phyloP scores from a whole-genome alignment of 768 basidiomycete species.

The Mycena capillaripes region DNA sequence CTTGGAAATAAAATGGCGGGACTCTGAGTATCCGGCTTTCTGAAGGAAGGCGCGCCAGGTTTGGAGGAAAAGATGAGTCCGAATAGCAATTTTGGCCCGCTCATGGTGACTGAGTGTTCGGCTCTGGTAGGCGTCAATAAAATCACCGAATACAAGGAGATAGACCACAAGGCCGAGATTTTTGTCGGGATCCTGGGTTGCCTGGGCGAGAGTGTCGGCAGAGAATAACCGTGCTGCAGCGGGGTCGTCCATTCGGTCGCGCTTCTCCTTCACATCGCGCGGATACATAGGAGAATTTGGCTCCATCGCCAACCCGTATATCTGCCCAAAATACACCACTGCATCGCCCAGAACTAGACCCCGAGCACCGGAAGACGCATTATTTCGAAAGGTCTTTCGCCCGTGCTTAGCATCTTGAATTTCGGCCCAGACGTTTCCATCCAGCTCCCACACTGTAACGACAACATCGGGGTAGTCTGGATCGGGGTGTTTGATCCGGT shows the following conservation, averaged over 20 bases:
- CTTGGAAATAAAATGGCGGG: constrained; percentile 40
- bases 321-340: not conserved
- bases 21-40: constrained; percentile 22
- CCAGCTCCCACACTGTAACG: not conserved
- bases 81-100: constrained; percentile 35
- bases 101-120: constrained; percentile 26
- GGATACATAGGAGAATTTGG: not conserved
- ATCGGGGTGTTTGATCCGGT: not conserved
- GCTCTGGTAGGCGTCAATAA: constrained; percentile 40
- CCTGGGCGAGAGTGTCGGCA: constrained; percentile 35
- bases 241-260: constrained; percentile 46
- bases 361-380: not conserved
- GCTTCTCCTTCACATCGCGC: not conserved
- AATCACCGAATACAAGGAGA: constrained; percentile 43
- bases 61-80: constrained; percentile 29
- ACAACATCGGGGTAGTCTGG: constrained; percentile 4
- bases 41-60: constrained; percentile 29
- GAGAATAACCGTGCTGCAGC: constrained; percentile 47
- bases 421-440: constrained; percentile 7
- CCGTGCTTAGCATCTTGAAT: constrained; percentile 13
- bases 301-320: not conserved
- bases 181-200: constrained; percentile 22
- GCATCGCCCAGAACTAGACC: not conserved
- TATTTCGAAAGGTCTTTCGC: not conserved
- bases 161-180: constrained; percentile 36